These are phyloP conservation scores for Sclerotinia trifoliorum DNA, from an alignment of 2,329 filamentous ascomycete species.

Conservation along the genomic window DNA sequence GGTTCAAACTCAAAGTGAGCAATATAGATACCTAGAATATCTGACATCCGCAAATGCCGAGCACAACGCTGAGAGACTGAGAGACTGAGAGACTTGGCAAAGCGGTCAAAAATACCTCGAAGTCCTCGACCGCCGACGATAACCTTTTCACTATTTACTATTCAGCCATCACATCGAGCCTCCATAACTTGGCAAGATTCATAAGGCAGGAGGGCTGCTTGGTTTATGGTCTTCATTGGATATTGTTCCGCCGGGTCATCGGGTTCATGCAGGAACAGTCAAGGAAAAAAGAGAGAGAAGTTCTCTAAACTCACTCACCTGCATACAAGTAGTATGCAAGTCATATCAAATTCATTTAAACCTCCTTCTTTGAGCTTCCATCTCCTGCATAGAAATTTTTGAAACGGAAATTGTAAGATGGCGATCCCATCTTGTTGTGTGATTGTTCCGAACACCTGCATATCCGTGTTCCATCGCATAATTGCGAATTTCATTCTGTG, in stretches of 20 bases:
- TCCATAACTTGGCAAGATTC: slow-evolving; percentile 1
- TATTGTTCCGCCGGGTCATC: background rate
- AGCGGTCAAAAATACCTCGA: background rate
- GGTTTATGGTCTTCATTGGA: background rate
- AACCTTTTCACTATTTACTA: background rate
- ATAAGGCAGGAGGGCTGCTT: background rate
- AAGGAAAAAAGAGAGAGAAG: background rate
- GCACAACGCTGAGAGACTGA: background rate
- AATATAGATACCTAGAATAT: background rate
- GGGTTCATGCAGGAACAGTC: slow-evolving; percentile 15
- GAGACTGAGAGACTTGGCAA: slow-evolving; percentile 5
- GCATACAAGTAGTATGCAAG: slow-evolving; percentile 29
- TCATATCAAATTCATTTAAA: slow-evolving; percentile 27
- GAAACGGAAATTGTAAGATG: slow-evolving; percentile 23
- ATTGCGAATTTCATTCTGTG: background rate
- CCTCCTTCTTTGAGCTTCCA: slow-evolving; percentile 24
- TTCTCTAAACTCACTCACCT: background rate
- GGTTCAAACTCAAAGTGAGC: background rate
- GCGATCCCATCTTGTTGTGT: background rate
- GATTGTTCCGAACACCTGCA: background rate
- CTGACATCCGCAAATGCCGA: slow-evolving; percentile 4
- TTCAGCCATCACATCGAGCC: background rate
- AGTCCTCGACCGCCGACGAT: background rate
- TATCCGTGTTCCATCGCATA: slow-evolving; percentile 1
- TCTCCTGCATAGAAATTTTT: slow-evolving; percentile 23